Conservation (phyloP, 805 yeast genomes). For the Ogataea pilisensis region DNA sequence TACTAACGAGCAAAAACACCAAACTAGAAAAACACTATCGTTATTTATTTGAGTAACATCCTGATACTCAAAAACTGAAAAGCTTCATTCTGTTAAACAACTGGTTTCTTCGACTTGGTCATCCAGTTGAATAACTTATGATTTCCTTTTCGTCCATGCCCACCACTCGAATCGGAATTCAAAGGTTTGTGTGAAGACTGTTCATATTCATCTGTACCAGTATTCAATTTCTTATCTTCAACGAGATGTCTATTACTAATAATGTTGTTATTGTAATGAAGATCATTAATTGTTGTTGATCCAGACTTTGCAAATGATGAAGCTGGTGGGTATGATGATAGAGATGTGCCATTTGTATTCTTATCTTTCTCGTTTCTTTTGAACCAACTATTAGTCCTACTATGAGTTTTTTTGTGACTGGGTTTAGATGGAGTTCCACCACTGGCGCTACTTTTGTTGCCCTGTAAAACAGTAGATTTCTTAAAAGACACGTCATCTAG, state of each 20-base stretch:
- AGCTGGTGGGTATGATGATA: not conserved
- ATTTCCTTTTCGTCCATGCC: not conserved
- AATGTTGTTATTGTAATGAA: too few species aligned
- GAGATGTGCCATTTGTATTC: not conserved
- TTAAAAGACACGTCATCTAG: too few species aligned
- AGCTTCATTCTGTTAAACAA: constrained; percentile 1
- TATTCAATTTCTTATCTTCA: constrained; percentile 2
- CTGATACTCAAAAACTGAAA: not conserved
- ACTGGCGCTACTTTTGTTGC: too few species aligned
- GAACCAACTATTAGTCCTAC: not conserved
- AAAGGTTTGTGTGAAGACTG: not conserved
- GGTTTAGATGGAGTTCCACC: too few species aligned
- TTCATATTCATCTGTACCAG: not conserved
- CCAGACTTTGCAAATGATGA: not conserved
- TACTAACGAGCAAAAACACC: not conserved
- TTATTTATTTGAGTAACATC: not conserved
- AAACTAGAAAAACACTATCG: not conserved
- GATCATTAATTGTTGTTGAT: not conserved
- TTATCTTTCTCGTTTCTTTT: not conserved
- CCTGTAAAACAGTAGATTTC: too few species aligned
- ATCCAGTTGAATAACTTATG: constrained; percentile 15
- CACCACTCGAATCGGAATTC: too few species aligned
- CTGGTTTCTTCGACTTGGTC: constrained; percentile 12
- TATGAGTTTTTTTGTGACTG: not conserved
- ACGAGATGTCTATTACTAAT: too few species aligned